Base-by-base conservation (phyloP, 2,329 filamentous ascomycete species). In the Venturia oleaginea region DNA sequence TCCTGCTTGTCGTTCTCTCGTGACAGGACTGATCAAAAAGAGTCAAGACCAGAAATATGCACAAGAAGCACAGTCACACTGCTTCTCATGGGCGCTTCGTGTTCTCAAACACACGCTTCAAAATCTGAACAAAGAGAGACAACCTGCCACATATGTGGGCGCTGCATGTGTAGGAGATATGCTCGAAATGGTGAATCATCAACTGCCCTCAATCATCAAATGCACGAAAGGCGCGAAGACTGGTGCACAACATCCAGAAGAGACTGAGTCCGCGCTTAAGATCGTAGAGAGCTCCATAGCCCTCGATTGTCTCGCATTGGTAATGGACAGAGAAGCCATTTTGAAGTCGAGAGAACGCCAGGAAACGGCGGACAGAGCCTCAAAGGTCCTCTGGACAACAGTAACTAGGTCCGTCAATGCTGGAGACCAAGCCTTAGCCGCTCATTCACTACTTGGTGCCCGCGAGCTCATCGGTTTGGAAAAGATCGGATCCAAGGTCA, bases 1-100 rank as follows among this genome's bases (percentile, higher is more conserved):
- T 22, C 88, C 92, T 68, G 88, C 90, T 8, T 92, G 91, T 73
- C 86, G 91, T 66, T 85, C 88, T n/a, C 79, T 97, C 51, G 82
- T 91, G 46, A 83, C 88, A 67, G 86, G 91, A 63, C 82, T 96
- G 11, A 84, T 97, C 51, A 83, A 85, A 64, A 83, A 83, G 7
- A 81, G 88, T 27, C 85, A 84, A 66, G 81, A 84, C 40, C 72
- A 78, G 1, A 74, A 72, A 15, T 34, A 59, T 66, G 30, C 62
- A 19, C 4, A 11, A 13, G 55, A 42, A 22, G 55, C 63, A 17
- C 51, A 54, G 11, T 62, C 63, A 13, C 38, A 24, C 19, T 64
- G 63, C 55, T 48, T 60, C 27, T 63, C 57, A n/a, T 43, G 63
- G 62, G 62, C 63, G 30, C 67, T 77, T 46, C 71, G 68, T 22